Conservation (phyloP, 345 rosid species). For the Bruguiera sexangula region DNA sequence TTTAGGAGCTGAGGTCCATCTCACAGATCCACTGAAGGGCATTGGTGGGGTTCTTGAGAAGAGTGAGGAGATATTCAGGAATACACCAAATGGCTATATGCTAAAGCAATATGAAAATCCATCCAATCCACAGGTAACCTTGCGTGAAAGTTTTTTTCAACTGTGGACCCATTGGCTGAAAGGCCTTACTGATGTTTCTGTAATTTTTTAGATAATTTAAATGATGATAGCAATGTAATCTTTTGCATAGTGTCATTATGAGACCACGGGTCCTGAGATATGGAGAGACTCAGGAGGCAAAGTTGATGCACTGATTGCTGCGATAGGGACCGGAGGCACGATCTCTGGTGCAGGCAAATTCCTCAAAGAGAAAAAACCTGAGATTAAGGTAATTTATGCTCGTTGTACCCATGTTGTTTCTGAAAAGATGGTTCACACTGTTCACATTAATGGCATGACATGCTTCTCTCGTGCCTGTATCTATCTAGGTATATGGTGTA, state of each 20-base stretch:
- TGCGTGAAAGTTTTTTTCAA: background rate
- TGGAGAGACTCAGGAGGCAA: conserved; percentile 79
- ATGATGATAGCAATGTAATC: background rate
- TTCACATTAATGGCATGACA: background rate
- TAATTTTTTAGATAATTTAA: too few species aligned
- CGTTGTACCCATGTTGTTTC: background rate
- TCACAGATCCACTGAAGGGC: conserved; percentile 44
- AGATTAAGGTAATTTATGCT: conserved; percentile 46
- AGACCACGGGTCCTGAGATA: conserved; percentile 73
- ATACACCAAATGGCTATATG: conserved; percentile 60
- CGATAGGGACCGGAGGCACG: conserved; percentile 97
- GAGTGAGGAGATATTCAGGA: conserved; percentile 45
- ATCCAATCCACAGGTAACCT: conserved; percentile 56
- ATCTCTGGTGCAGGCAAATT: conserved; percentile 60
- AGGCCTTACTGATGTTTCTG: too few species aligned
- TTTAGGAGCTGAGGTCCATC: conserved; percentile 59
- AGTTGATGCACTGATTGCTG: conserved; percentile 63
- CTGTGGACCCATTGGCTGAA: too few species aligned
- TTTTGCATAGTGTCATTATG: conserved; percentile 62
- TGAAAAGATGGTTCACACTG: background rate
- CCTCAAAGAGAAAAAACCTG: conserved; percentile 63
- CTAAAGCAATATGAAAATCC: conserved; percentile 48
- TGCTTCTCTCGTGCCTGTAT: background rate
- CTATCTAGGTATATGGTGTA: conserved; percentile 68
- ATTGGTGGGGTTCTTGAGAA: conserved; percentile 39